These are phyloP conservation scores for Iris macrosiphon DNA, from an alignment of 106 monocot genomes.

Conservation along the genomic window DNA sequence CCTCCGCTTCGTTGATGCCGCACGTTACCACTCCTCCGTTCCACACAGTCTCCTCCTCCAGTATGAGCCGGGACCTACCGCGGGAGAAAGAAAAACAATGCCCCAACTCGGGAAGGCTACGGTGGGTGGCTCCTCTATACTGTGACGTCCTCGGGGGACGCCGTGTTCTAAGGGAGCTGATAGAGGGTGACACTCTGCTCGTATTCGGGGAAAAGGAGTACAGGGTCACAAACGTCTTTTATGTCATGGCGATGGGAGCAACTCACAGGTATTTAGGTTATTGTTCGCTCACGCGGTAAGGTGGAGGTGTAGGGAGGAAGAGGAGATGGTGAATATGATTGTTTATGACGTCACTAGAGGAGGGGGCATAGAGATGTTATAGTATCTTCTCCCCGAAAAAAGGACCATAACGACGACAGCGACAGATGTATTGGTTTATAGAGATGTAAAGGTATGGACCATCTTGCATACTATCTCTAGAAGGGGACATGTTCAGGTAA, in stretches of 20 bases:
- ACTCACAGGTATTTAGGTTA: conserved; percentile 43
- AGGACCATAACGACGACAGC: too few species aligned
- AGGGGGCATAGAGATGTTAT: conserved; percentile 65
- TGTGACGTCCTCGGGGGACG: conserved; percentile 72
- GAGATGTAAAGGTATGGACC: conserved; percentile 70
- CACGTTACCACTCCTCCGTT: conserved; percentile 49
- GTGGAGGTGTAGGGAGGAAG: conserved; percentile 5
- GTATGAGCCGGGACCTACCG: too few species aligned
- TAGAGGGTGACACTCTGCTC: conserved; percentile 47
- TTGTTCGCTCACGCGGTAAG: conserved; percentile 38
- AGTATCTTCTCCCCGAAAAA: conserved; percentile 35
- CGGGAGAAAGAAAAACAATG: conserved; percentile 19
- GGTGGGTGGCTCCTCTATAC: conserved; percentile 94
- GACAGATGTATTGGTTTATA: conserved; percentile 40
- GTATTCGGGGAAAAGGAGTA: conserved; percentile 97
- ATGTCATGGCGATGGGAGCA: conserved; percentile 77
- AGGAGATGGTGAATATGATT: conserved; percentile 48
- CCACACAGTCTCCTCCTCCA: conserved; percentile 54
- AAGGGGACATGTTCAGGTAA: conserved; percentile 84
- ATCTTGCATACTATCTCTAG: conserved; percentile 76
- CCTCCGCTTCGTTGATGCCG: conserved; percentile 28
- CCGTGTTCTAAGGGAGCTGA: conserved; percentile 39
- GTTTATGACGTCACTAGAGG: conserved; percentile 78
- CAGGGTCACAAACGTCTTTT: conserved; percentile 83
- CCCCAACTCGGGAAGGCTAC: conserved; percentile 58